phyloP scores from a whole-genome alignment of 495 filamentous ascomycete genomes.

The Talaromyces trachyspermus region DNA sequence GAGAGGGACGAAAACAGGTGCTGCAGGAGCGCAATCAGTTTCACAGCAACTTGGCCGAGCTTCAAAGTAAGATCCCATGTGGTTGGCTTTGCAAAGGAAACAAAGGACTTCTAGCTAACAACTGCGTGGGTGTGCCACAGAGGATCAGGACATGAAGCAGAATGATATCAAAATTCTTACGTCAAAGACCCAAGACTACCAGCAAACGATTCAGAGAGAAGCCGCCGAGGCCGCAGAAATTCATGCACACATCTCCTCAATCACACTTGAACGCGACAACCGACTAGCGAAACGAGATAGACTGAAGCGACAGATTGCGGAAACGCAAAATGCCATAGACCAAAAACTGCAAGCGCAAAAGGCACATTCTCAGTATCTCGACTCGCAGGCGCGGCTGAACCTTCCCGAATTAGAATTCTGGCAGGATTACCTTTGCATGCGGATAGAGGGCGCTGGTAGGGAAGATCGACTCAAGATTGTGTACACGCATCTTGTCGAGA shows the following conservation, averaged over 20 bases:
- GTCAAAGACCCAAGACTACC: constrained; percentile 67
- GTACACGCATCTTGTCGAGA: constrained; percentile 75
- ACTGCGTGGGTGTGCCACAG: constrained; percentile 32
- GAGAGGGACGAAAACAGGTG: constrained; percentile 80
- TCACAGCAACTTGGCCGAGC: constrained; percentile 77
- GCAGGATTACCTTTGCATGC: constrained; percentile 80
- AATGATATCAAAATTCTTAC: constrained; percentile 79
- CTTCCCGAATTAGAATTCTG: constrained; percentile 91
- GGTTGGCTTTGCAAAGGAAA: no score
- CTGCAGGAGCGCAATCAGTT: constrained; percentile 92
- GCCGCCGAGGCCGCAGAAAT: constrained; percentile 81
- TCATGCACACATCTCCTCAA: constrained; percentile 67
- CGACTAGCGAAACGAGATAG: constrained; percentile 65
- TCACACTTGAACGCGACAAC: constrained; percentile 68
- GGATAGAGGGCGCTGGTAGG: constrained; percentile 81
- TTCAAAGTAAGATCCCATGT: constrained; percentile 58
- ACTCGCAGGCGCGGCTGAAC: constrained; percentile 77
- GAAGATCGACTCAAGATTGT: constrained; percentile 86
- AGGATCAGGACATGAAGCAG: constrained; percentile 83
- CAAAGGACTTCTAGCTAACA: no score
- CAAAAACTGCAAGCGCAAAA: constrained; percentile 55
- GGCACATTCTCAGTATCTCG: constrained; percentile 54
- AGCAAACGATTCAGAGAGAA: constrained; percentile 78
- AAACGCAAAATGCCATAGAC: constrained; percentile 62
- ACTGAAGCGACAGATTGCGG: constrained; percentile 69